phyloP scores from a whole-genome alignment of 116 monocot species.

The Trichopus zeylanicus region DNA sequence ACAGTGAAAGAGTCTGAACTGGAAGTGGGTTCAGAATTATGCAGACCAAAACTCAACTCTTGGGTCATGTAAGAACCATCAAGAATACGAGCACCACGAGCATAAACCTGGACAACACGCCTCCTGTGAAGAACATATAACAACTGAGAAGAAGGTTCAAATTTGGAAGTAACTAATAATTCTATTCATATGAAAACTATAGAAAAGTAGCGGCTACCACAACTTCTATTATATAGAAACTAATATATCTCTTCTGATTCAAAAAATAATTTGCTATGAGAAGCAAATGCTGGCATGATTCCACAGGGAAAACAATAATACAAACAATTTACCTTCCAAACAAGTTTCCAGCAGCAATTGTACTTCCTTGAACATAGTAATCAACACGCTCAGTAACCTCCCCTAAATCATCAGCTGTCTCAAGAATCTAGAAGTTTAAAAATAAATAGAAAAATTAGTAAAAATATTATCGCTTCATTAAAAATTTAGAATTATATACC shows the following conservation, averaged over 20 bases:
- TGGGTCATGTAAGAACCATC: constrained; percentile 98
- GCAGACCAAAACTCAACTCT: constrained; percentile 62
- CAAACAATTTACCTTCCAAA: constrained; percentile 69
- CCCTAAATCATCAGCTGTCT: constrained; percentile 92
- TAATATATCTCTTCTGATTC: background rate
- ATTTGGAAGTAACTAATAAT: too few relatives aligned
- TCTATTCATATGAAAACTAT: too few relatives aligned
- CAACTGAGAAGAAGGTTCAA: constrained; percentile 8
- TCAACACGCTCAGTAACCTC: constrained; percentile 97
- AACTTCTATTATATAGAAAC: background rate
- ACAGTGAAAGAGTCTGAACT: constrained; percentile 47
- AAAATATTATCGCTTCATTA: background rate
- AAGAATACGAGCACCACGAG: constrained; percentile 79
- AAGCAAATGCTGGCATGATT: background rate
- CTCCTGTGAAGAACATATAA: constrained; percentile 44
- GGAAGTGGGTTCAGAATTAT: constrained; percentile 46
- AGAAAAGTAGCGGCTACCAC: background rate
- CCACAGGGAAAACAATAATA: background rate
- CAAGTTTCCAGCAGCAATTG: constrained; percentile 89
- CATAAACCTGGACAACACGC: constrained; percentile 80
- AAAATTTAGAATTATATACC: background rate
- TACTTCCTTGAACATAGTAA: constrained; percentile 91
- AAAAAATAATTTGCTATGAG: background rate
- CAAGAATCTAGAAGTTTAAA: constrained; percentile 61
- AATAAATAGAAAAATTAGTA: constrained; percentile 3